Conservation (phyloP, 2,329 filamentous ascomycete species). For the Zasmidium cellare region DNA sequence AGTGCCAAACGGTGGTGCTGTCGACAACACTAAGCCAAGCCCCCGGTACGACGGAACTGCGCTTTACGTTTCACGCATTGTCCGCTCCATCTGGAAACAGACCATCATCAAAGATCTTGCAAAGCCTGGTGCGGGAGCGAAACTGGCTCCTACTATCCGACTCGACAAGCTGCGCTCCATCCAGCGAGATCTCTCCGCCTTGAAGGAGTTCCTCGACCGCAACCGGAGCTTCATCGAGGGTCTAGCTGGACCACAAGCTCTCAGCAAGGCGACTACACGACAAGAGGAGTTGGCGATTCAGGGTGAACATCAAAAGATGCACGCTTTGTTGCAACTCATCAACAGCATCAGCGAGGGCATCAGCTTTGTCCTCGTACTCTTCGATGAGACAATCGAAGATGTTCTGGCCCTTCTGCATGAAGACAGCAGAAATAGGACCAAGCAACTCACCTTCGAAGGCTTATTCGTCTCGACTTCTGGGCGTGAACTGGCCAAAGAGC, state of each 20-base stretch:
- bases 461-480: slow-evolving; percentile 79
- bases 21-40: slow-evolving; percentile 83
- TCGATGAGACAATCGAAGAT: slow-evolving; percentile 88
- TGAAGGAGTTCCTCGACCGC: slow-evolving; percentile 79
- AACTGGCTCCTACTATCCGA: slow-evolving; percentile 67
- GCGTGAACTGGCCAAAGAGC: slow-evolving; percentile 85
- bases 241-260: slow-evolving; percentile 82
- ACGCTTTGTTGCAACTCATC: slow-evolving; percentile 81
- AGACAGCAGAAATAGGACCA: slow-evolving; percentile 66
- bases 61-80: slow-evolving; percentile 82
- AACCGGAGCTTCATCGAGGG: slow-evolving; percentile 93
- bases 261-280: slow-evolving; percentile 74
- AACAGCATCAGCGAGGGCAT: slow-evolving; percentile 93
- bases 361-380: slow-evolving; percentile 90
- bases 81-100: slow-evolving; percentile 84
- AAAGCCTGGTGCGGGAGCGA: slow-evolving; percentile 59
- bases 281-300: slow-evolving; percentile 91
- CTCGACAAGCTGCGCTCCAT: slow-evolving; percentile 70
- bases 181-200: slow-evolving; percentile 75
- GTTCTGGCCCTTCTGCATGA: slow-evolving; percentile 78
- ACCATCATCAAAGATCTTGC: slow-evolving; percentile 63
- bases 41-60: slow-evolving; percentile 86
- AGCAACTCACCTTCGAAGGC: slow-evolving; percentile 79
- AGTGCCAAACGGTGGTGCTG: slow-evolving; percentile 61
- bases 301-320: slow-evolving; percentile 89